Evolutionary conservation across 495 filamentous ascomycete species (phyloP).

Genomic region (Podospora appendiculata): DNA sequence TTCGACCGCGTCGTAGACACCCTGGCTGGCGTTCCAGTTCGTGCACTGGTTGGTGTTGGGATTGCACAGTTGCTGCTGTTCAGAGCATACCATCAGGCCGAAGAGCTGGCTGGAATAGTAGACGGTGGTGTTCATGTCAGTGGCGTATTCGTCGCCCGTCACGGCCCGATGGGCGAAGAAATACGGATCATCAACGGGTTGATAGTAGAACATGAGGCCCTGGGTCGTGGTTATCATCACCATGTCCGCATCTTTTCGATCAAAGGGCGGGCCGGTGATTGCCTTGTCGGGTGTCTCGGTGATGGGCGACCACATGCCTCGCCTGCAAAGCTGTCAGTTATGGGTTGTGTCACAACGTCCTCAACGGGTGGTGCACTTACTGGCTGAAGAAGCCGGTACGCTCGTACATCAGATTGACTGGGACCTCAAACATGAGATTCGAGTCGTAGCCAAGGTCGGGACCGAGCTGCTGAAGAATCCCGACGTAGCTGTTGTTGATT

Average conservation of each 20-base stretch:
- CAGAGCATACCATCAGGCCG: not conserved
- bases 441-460: not conserved
- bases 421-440: not conserved
- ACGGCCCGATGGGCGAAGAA: not conserved
- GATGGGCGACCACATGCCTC: not conserved
- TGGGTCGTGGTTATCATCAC: not conserved
- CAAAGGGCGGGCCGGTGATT: not conserved
- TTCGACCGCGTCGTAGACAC: not conserved
- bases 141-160: not conserved
- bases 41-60: slow-evolving; percentile 1
- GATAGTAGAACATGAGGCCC: not conserved
- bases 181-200: not conserved
- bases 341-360: too few relatives aligned
- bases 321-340: not conserved
- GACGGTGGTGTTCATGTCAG: not conserved
- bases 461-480: not conserved
- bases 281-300: not conserved
- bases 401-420: not conserved
- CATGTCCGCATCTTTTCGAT: not conserved
- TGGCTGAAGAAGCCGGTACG: not conserved
- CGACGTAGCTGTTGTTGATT: not conserved
- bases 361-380: not conserved
- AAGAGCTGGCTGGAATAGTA: not conserved
- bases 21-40: not conserved
- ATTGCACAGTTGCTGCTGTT: slow-evolving; percentile 1